Base-by-base conservation (phyloP, 305 asterid genomes). In the Fraxinus floribunda region DNA sequence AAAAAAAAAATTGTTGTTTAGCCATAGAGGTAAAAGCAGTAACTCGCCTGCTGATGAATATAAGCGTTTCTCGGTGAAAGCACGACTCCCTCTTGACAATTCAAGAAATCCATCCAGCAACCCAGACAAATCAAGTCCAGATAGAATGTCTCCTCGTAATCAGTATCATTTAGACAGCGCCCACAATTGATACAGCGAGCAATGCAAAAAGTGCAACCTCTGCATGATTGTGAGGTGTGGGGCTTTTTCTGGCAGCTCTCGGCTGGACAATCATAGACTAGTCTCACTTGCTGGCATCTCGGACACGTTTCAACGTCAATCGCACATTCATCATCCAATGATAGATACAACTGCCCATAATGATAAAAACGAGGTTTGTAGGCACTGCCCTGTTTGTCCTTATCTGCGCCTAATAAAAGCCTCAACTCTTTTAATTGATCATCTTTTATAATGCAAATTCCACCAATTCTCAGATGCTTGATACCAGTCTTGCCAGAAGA, bases 241-340 rank as follows among this genome's bases (percentile, higher is more conserved):
- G 70, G 85, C 86, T 87, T 89, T 36, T 26, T 86, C 60, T 83
- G 87, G 88, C 97, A 93, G 78, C 88, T 88, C 35, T 89, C 92
- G 1, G 86, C 62, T 0, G 98, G 94, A 84, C 98, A 95, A 81
- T 95, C 98, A 38, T 88, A 95, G 22, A 93, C 95, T 77, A 86
- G 91, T 64, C 88, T 87, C n/a, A 87, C 80, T 15, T 84, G 78
- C 84, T 87, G 85, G 88, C 98, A 95, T 84, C 73, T 89, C 0
- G 97, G 98, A 87, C 98, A 93, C 68, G 75, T 75, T 84, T 93
- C 98, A 34, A 93, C 77, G 84, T 95, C 98, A 26, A 95, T 86
- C 5, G 80, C 88, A 11, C 91, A 92, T 5, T 91, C 98, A 72
- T 92, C 92, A 9, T 91, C 94, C 70, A 90, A 60, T 38, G 97